These are phyloP conservation scores for Arabidopsis lyrata DNA, from an alignment of 441 rosid genomes.

Conservation along the genomic window DNA sequence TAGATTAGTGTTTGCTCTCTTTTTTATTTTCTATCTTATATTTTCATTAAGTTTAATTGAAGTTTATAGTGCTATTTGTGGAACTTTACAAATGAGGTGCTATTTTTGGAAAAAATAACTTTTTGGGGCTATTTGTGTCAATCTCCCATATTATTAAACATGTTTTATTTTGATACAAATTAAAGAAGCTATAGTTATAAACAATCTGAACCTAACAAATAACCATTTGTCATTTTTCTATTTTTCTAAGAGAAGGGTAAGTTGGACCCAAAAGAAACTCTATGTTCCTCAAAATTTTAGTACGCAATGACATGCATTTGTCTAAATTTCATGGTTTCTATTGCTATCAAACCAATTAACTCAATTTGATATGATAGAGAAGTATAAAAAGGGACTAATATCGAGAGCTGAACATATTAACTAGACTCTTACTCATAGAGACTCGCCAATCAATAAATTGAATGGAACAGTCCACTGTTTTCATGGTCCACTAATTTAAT, in stretches of 20 bases:
- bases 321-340: background rate
- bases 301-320: background rate
- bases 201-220: background rate
- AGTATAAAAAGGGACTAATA: background rate
- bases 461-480: conserved; percentile 30
- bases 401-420: background rate
- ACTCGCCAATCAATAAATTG: conserved; percentile 18
- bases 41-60: too few species aligned
- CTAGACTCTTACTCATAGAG: background rate
- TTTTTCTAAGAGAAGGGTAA: background rate
- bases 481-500: conserved; percentile 37
- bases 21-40: too few species aligned
- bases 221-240: background rate
- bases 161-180: too few species aligned
- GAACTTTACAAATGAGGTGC: too few species aligned
- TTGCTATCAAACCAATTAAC: background rate
- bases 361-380: background rate
- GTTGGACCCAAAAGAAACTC: background rate
- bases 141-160: too few species aligned
- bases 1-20: too few species aligned
- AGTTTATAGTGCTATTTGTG: too few species aligned
- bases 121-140: too few species aligned
- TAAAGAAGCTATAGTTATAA: background rate
- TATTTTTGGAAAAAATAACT: too few species aligned
- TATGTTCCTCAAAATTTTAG: background rate